phyloP scores from a whole-genome alignment of 768 basidiomycete genomes.

The Auriscalpium orientale region DNA sequence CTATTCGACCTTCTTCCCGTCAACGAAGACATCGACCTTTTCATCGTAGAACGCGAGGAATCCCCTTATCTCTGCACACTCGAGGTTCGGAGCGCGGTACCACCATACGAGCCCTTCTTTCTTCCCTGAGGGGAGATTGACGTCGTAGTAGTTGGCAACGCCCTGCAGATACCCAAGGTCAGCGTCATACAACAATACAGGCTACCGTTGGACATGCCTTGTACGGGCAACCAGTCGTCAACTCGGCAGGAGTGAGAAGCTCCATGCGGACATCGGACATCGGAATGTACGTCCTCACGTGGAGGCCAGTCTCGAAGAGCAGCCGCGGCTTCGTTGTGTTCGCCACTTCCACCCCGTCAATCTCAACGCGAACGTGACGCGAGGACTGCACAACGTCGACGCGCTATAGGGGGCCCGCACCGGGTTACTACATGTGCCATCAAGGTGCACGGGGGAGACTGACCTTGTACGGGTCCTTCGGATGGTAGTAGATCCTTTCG shows the following conservation, averaged over 20 bases:
- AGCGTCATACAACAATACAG: not conserved
- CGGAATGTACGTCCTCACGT: constrained; percentile 54
- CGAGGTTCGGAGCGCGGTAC: constrained; percentile 46
- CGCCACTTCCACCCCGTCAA: constrained; percentile 56
- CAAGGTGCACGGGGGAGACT: not conserved
- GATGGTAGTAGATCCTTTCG: constrained; percentile 51
- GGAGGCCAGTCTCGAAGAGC: constrained; percentile 51
- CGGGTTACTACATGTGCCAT: not conserved
- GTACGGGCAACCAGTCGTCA: constrained; percentile 50
- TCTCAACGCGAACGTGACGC: constrained; percentile 50
- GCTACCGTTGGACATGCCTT: constrained; percentile 35
- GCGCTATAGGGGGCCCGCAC: constrained; percentile 31
- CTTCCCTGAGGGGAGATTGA: constrained; percentile 38
- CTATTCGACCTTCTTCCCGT: constrained; percentile 43
- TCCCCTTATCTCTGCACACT: constrained; percentile 43
- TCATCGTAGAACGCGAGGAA: constrained; percentile 59
- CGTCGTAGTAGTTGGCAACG: constrained; percentile 48
- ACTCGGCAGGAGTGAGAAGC: constrained; percentile 39
- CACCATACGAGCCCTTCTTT: constrained; percentile 54
- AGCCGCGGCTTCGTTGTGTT: constrained; percentile 47
- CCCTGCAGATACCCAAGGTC: constrained; percentile 33
- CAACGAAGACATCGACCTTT: constrained; percentile 58
- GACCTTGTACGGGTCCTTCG: constrained; percentile 67
- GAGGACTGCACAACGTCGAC: constrained; percentile 56
- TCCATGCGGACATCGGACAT: constrained; percentile 47